Conservation (phyloP, 2,329 filamentous ascomycete species). For the Xylariaceae sp. region DNA sequence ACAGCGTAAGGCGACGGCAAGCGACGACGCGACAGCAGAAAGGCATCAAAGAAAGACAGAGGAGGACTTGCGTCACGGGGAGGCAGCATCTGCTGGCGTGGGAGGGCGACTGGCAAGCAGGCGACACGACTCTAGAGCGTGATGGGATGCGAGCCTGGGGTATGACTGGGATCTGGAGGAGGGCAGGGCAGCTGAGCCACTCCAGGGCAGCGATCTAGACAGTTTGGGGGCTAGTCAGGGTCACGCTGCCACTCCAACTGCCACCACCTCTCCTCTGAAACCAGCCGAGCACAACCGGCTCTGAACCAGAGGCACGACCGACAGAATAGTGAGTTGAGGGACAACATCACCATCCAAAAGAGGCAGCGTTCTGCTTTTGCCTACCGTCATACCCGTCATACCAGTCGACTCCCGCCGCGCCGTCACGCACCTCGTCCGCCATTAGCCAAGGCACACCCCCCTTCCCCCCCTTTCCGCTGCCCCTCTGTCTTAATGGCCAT, state of each 20-base stretch:
- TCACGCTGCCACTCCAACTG: conserved; percentile 9
- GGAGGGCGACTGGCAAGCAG: conserved; percentile 2
- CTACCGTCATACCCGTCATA: no score
- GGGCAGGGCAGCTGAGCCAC: conserved; percentile 22
- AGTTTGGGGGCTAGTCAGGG: conserved; percentile 16
- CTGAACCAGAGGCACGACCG: neutral
- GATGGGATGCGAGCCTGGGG: no score
- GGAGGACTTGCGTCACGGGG: conserved; percentile 25
- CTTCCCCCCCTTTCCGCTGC: no score
- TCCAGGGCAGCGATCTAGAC: conserved; percentile 19
- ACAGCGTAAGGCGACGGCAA: conserved; percentile 6
- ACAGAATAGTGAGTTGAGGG: no score
- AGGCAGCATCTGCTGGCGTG: conserved; percentile 1
- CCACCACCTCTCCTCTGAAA: neutral
- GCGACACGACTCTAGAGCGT: no score
- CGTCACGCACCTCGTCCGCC: no score
- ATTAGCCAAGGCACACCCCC: no score
- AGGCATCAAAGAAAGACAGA: conserved; percentile 15
- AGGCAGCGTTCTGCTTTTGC: no score
- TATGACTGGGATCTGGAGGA: no score
- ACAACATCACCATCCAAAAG: no score
- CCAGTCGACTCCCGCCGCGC: no score
- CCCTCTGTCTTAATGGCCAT: no score
- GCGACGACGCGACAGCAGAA: conserved; percentile 4
- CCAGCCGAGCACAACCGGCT: neutral